These are phyloP conservation scores for Globisporangium takayamanum DNA, from an alignment of 352 stramenopile genomes.

Conservation along the genomic window DNA sequence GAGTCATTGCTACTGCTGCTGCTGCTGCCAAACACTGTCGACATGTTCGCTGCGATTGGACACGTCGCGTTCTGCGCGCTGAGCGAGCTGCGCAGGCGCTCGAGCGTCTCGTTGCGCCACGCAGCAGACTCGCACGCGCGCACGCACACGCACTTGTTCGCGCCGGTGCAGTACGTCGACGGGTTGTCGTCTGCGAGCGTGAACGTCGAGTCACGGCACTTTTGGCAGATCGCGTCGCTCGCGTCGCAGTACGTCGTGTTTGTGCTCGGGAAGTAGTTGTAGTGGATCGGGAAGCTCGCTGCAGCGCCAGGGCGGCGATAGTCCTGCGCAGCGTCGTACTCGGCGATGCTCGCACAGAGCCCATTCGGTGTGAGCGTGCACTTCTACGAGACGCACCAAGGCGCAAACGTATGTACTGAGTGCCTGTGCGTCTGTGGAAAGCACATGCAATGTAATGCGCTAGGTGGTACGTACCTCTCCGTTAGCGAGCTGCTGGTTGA, in stretches of 20 bases:
- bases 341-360: conserved; percentile 30
- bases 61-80: conserved; percentile 19
- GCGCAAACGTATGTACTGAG: background rate
- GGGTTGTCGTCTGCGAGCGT: conserved; percentile 28
- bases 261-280: conserved; percentile 51
- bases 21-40: conserved; percentile 10
- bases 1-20: conserved; percentile 10
- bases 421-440: background rate
- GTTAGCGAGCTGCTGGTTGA: conserved; percentile 32
- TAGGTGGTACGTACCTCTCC: conserved; percentile 21
- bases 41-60: conserved; percentile 27
- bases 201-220: conserved; percentile 32
- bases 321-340: conserved; percentile 43
- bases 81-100: conserved; percentile 21
- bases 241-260: conserved; percentile 53
- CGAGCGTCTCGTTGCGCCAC: conserved; percentile 38
- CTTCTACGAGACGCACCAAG: conserved; percentile 11
- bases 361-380: conserved; percentile 46
- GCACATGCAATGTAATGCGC: background rate
- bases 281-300: conserved; percentile 32
- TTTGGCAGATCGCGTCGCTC: conserved; percentile 29
- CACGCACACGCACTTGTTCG: conserved; percentile 40
- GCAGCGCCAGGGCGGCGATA: conserved; percentile 33
- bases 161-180: conserved; percentile 42
- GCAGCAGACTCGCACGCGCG: conserved; percentile 37